Evolutionary conservation across 371 early-diverging fungal species (phyloP).

Genomic region (Mortierella sp.): DNA sequence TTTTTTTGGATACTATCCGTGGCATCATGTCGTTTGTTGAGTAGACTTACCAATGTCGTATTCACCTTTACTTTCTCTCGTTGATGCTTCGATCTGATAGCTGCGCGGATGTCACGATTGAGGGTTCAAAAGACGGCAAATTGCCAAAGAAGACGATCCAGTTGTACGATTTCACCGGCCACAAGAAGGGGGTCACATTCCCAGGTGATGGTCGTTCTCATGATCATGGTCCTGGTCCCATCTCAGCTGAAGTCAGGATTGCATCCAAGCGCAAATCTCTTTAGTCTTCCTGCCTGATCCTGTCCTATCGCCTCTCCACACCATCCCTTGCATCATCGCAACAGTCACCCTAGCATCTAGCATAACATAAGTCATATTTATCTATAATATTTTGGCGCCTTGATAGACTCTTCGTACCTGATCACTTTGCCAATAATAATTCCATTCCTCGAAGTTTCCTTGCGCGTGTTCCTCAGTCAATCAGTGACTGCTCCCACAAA

Average conservation of each 20-base stretch:
- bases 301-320: neutral
- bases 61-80: neutral
- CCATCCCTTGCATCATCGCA: neutral
- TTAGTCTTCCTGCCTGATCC: neutral
- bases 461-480: neutral
- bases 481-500: neutral
- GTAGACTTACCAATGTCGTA: neutral
- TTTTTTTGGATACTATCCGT: neutral
- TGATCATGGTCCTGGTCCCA: constrained; percentile 29
- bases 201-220: constrained; percentile 33
- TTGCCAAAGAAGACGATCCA: constrained; percentile 21
- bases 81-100: neutral
- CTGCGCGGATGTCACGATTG: constrained; percentile 28
- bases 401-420: too few relatives aligned
- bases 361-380: neutral
- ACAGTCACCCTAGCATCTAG: neutral
- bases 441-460: neutral
- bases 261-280: constrained; percentile 16
- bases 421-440: neutral
- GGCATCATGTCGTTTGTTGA: neutral
- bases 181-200: constrained; percentile 16
- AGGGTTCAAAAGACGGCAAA: constrained; percentile 8
- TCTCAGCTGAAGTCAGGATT: constrained; percentile 16
- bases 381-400: too few relatives aligned
- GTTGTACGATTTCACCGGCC: constrained; percentile 24